Conservation (phyloP, 2,329 filamentous ascomycete species). For the Alternaria novae-zelandiae region DNA sequence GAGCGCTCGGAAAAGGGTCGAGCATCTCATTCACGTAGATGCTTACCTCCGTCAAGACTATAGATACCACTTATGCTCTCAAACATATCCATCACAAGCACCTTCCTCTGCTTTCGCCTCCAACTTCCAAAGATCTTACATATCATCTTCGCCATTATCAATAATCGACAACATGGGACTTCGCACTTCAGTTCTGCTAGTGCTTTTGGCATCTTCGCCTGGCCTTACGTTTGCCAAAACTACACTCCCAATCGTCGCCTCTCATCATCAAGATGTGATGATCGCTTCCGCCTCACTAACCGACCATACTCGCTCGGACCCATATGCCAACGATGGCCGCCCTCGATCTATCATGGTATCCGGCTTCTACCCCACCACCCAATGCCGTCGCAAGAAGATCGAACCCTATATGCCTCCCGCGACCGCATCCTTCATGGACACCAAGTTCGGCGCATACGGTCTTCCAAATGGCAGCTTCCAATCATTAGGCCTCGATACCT, state of each 20-base stretch:
- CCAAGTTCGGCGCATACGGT: slow-evolving; percentile 31
- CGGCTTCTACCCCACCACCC: slow-evolving; percentile 25
- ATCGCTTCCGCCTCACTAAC: slow-evolving; percentile 22
- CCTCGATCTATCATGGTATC: slow-evolving; percentile 33
- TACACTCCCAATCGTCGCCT: slow-evolving; percentile 20
- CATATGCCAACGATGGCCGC: slow-evolving; percentile 25
- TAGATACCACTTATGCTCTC: neutral
- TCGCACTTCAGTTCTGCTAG: neutral
- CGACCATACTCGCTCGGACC: slow-evolving; percentile 26
- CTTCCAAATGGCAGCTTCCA: slow-evolving; percentile 34
- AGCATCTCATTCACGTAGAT: neutral
- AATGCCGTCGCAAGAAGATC: slow-evolving; percentile 14
- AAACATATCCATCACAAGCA: no score
- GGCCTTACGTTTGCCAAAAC: neutral
- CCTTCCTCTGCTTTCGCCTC: neutral
- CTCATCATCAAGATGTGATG: slow-evolving; percentile 16
- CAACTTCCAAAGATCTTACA: neutral
- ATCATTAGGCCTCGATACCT: slow-evolving; percentile 25
- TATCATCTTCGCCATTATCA: neutral
- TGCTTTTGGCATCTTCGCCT: neutral
- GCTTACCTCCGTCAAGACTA: neutral
- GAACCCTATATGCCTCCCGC: slow-evolving; percentile 32
- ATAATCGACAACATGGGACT: slow-evolving; percentile 3
- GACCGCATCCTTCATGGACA: slow-evolving; percentile 28
- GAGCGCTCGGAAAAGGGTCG: neutral